These are phyloP conservation scores for Microsporum audouinii DNA, from an alignment of 2,329 filamentous ascomycete genomes.

Conservation along the genomic window DNA sequence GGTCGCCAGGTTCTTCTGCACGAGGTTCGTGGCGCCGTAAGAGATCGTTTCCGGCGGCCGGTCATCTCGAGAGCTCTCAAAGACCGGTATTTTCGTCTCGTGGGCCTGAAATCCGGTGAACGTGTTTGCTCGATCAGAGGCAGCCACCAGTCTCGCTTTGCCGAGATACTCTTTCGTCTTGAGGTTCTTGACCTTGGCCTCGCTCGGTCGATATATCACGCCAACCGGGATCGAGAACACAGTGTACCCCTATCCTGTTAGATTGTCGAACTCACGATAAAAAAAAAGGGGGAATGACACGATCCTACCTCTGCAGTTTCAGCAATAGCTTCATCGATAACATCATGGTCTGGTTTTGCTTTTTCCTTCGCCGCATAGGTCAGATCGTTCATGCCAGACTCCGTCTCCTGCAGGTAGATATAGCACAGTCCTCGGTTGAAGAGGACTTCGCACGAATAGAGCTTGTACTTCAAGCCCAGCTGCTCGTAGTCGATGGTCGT, in stretches of 20 bases:
- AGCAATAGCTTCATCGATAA: slow-evolving; percentile 91
- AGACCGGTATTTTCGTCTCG: slow-evolving; percentile 50
- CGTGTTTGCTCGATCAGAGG: slow-evolving; percentile 66
- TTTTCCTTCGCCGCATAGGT: slow-evolving; percentile 89
- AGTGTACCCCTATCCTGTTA: slow-evolving; percentile 65
- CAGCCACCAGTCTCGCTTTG: slow-evolving; percentile 85
- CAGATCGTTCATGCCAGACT: slow-evolving; percentile 82
- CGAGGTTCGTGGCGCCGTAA: slow-evolving; percentile 83
- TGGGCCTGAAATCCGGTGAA: slow-evolving; percentile 72
- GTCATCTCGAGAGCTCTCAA: slow-evolving; percentile 49
- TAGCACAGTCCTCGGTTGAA: slow-evolving; percentile 97
- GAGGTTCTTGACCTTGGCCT: slow-evolving; percentile 94
- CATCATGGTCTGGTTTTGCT: slow-evolving; percentile 88
- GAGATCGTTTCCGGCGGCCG: slow-evolving; percentile 74
- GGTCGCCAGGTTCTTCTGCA: slow-evolving; percentile 71
- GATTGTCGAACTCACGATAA: neutral
- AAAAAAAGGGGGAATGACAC: neutral
- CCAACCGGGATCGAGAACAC: slow-evolving; percentile 97
- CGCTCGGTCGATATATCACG: slow-evolving; percentile 87
- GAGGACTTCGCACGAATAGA: slow-evolving; percentile 93
- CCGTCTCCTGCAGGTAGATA: slow-evolving; percentile 87
- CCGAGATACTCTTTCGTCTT: slow-evolving; percentile 97
- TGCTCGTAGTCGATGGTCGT: slow-evolving; percentile 97
- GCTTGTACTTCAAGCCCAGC: slow-evolving; percentile 83
- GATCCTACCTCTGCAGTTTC: slow-evolving; percentile 74